phyloP scores from a whole-genome alignment of 1,139 yeast genomes.

The Taphrina confusa region DNA sequence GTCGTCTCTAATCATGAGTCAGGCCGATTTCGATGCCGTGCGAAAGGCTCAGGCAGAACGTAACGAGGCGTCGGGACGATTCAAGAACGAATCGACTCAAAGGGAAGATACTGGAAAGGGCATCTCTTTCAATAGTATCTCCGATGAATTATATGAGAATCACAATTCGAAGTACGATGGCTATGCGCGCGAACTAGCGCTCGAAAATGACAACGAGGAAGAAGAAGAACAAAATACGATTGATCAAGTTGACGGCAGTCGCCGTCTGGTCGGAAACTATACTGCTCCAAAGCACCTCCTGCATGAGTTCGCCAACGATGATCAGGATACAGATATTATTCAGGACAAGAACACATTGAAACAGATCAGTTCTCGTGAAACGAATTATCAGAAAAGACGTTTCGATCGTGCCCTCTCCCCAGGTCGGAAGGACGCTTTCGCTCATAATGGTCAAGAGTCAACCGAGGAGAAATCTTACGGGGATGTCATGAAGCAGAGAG shows the following conservation, averaged over 20 bases:
- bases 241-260: neutral
- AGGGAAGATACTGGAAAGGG: slow-evolving; percentile 10
- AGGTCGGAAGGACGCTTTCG: slow-evolving; percentile 36
- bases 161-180: slow-evolving; percentile 19
- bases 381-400: slow-evolving; percentile 52
- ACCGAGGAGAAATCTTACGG: slow-evolving; percentile 40
- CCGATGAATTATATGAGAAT: slow-evolving; percentile 25
- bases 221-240: slow-evolving; percentile 14
- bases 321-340: slow-evolving; percentile 37
- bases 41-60: slow-evolving; percentile 17
- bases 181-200: slow-evolving; percentile 15
- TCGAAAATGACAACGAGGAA: neutral
- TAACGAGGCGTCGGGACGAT: slow-evolving; percentile 2
- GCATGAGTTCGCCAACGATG: slow-evolving; percentile 46
- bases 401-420: slow-evolving; percentile 47
- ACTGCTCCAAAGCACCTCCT: slow-evolving; percentile 45
- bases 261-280: slow-evolving; percentile 44
- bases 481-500: slow-evolving; percentile 45
- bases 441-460: slow-evolving; percentile 41
- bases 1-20: no score
- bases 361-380: slow-evolving; percentile 48
- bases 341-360: slow-evolving; percentile 20
- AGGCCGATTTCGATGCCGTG: slow-evolving; percentile 16
- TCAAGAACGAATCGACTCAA: slow-evolving; percentile 1
- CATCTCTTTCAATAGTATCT: slow-evolving; percentile 16